Evolutionary conservation across 176 grass and related monocot species (phyloP), one percentile per base, ranked within the genome.

Genomic region (Eleusine coracana): DNA sequence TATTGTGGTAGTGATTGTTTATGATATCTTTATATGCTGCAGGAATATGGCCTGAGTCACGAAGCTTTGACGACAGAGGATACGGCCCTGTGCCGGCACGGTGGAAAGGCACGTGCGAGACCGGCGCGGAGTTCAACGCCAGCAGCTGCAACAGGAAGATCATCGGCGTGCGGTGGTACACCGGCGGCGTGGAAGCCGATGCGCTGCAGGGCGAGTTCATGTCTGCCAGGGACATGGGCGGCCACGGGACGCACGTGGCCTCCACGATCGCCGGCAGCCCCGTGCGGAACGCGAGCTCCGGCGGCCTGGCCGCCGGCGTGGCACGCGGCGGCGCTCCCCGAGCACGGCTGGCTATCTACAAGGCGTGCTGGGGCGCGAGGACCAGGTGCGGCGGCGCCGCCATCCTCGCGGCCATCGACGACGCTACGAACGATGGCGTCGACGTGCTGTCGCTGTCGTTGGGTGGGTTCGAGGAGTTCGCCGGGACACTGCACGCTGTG

Each of bases 381-480:
- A 21, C 3, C 3, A 0, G 1, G 0, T 61, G 87, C 13, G 12
- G 3, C 2, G 61, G 1, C 0, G 83, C 80, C 10, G 29, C 34
- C 0, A 0, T 91, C 46, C 83, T 94, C 0, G 76, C 70, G 0
- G 92, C 86, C 20, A 68, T 94, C 13, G 92, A 94, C 27, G 72
- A 94, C 20, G 89, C 92, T 54, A 94, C 89, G 11, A 34, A 87
- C 7, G 89, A 94, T 7, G 90, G 93, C 6, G 93, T 95, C 1
- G 85, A 90, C 56, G 73, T 95, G n/a, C 23, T 95, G 51, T 95
- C 93, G 5, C 17, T 95, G 13, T 42, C 40, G 40, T 7, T 42
- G 4, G 40, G 40, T 7, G 40, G 40, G 6, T 6, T 42, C 6
- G 40, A 42, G 4, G 40, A 42, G 40, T 5, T 42, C 40, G 40